Conservation (phyloP, 2,329 filamentous ascomycete species). For the Ophiobolus disseminans region DNA sequence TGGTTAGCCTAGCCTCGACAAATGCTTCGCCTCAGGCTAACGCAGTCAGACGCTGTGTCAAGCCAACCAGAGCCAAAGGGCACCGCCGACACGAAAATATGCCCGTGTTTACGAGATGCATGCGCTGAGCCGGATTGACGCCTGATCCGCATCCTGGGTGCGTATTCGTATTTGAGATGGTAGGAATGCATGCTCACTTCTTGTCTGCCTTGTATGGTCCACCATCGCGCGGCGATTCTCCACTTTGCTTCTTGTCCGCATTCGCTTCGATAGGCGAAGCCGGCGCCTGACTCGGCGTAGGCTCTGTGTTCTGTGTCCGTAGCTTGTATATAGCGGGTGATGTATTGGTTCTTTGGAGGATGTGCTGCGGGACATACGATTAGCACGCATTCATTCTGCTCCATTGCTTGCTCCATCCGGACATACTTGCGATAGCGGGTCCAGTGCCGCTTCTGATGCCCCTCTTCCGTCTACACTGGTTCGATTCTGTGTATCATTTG, state of each 20-base stretch:
- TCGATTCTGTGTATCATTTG: slow-evolving; percentile 30
- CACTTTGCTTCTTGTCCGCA: slow-evolving; percentile 42
- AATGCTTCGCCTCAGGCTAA: slow-evolving; percentile 23
- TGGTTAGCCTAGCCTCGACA: slow-evolving; percentile 26
- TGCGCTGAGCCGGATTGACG: slow-evolving; percentile 7
- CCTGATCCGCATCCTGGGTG: not conserved
- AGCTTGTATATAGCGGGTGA: slow-evolving; percentile 65
- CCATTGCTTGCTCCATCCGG: slow-evolving; percentile 12
- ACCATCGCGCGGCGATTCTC: slow-evolving; percentile 34
- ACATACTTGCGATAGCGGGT: slow-evolving; percentile 72
- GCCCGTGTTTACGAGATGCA: not conserved
- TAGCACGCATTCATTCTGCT: slow-evolving; percentile 17
- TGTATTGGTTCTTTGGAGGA: slow-evolving; percentile 71
- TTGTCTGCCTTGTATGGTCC: slow-evolving; percentile 40
- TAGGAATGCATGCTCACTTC: slow-evolving; percentile 40
- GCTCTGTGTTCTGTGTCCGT: slow-evolving; percentile 55
- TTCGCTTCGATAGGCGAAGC: slow-evolving; percentile 59
- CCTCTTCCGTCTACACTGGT: slow-evolving; percentile 19
- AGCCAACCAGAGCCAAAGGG: slow-evolving; percentile 10
- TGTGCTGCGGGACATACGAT: slow-evolving; percentile 52
- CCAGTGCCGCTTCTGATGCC: slow-evolving; percentile 58
- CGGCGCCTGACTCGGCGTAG: slow-evolving; percentile 36
- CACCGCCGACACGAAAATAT: slow-evolving; percentile 3
- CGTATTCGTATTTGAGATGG: not conserved
- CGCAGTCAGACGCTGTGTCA: slow-evolving; percentile 39